A percentile compares a stretch with the other conserved stretches of the same genome.
These are phyloP conservation scores for Fusarium transvaalense DNA, from an alignment of 2,329 filamentous ascomycete species.

Conservation along the genomic window DNA sequence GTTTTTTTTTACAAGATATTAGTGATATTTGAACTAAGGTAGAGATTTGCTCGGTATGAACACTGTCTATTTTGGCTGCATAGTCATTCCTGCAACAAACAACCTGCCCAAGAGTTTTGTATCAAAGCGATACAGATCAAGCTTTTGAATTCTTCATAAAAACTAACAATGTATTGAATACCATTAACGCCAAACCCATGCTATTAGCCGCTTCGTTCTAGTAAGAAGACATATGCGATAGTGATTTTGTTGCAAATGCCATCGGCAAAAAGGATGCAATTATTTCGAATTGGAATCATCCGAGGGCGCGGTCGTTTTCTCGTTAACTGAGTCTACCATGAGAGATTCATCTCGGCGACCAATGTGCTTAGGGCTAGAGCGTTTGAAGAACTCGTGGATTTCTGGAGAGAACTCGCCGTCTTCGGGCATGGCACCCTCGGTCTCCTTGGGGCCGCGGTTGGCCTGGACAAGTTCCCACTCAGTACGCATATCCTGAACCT, in stretches of 20 bases:
- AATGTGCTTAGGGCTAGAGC: conserved; percentile 52
- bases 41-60: not conserved
- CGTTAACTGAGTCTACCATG: conserved; percentile 46
- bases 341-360: conserved; percentile 39
- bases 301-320: conserved; percentile 47
- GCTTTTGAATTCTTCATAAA: conserved; percentile 2
- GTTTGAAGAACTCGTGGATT: conserved; percentile 68
- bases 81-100: not conserved
- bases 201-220: conserved; percentile 31
- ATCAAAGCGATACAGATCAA: conserved; percentile 8
- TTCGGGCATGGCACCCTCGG: conserved; percentile 57
- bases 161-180: conserved; percentile 15
- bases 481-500: conserved; percentile 82
- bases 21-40: not conserved
- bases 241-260: not conserved
- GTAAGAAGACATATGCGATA: conserved; percentile 5
- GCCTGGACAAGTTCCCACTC: conserved; percentile 70
- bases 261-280: not conserved
- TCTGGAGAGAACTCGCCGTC: conserved; percentile 65
- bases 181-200: conserved; percentile 45
- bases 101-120: not conserved
- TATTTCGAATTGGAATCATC: conserved; percentile 39
- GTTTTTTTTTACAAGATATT: not conserved
- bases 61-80: not conserved
- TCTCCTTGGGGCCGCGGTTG: conserved; percentile 62